Base-by-base conservation (phyloP, 805 yeast species). In the Yarrowia sp. region DNA sequence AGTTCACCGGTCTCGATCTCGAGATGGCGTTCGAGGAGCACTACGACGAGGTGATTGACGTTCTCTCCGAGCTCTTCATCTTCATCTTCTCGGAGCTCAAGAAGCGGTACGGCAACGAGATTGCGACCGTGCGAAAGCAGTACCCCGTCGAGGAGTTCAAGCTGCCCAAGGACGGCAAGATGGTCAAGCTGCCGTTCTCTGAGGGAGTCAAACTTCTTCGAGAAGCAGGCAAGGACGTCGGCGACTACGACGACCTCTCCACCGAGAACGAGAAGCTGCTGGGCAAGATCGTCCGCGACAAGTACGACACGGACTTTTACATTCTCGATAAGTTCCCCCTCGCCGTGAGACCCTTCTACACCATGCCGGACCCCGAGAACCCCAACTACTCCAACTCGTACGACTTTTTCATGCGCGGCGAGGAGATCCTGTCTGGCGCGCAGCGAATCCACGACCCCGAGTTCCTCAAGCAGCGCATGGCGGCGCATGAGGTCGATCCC, bases 371-470 rank as follows among this genome's bases (percentile, higher is more conserved):
- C 74, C 82, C 98, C 18, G 87, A 84, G 71, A 92, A 94, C 78
- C 84, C 96, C 66, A 82, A 87, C 69, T 92, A 92, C 79, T 92
- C 98, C 66, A 94, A 94, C 84, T 93, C 98, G 19, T 94, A 93
- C 74, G 99, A 94, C 79, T 94, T 94, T 86, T 94, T 94, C 83
- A 94, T 94, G 99, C 88, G 99, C 80, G 99, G 99, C 74, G 99
- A 94, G 80, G 99, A 94, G 79, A 94, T 94, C 70, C 79, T 94
- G 69, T 90, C 97, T n/a, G 99, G 99, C 71, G 99, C 99, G 63
- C 99, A 94, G 80, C 97, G 99, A 84, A 84, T 94, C 69, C 99
- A 94, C 74, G 98, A 94, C 75, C 85, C 96, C 56, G 90, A 80
- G 65, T 80, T 94, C 70, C 83, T 94, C 71, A 81, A 78, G 69